Percentiles rank a stretch among this genome's conserved stretches.
Conservation (phyloP, 345 rosid genomes). For the Noccaea bulbosa region DNA sequence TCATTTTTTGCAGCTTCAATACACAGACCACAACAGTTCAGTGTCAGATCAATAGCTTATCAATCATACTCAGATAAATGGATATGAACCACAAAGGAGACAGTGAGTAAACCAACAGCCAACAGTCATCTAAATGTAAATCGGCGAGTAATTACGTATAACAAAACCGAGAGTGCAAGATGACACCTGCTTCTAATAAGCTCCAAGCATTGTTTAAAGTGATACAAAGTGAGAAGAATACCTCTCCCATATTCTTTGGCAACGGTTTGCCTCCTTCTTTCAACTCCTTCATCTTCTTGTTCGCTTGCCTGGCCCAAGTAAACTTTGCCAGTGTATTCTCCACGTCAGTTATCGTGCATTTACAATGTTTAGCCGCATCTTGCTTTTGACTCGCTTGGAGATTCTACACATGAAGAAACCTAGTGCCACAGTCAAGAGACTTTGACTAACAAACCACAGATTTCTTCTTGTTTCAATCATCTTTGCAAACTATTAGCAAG, state of each 20-base stretch:
- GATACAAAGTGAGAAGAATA: constrained; percentile 35
- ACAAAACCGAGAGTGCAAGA: constrained; percentile 4
- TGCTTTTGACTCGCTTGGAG: constrained; percentile 76
- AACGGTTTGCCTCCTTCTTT: constrained; percentile 83
- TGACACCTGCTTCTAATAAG: background rate
- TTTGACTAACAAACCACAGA: constrained; percentile 22
- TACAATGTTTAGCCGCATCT: constrained; percentile 80
- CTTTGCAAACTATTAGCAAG: background rate
- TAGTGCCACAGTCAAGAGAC: constrained; percentile 50
- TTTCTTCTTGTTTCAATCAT: background rate
- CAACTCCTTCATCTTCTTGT: constrained; percentile 65
- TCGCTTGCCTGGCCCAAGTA: constrained; percentile 87
- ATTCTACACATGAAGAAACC: constrained; percentile 73
- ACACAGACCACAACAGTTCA: constrained; percentile 14
- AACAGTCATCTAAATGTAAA: background rate
- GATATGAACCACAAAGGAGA: background rate
- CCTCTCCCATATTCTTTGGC: constrained; percentile 90
- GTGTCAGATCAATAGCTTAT: background rate
- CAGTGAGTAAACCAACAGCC: background rate
- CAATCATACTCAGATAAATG: background rate
- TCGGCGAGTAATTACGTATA: background rate
- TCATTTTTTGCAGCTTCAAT: constrained; percentile 77
- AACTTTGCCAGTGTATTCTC: constrained; percentile 81
- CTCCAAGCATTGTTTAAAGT: background rate
- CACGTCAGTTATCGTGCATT: constrained; percentile 79